Percentiles rank a stretch among this genome's conserved stretches.
Conservation (phyloP, 1,139 yeast species). For the Yamadazyma taylorii region DNA sequence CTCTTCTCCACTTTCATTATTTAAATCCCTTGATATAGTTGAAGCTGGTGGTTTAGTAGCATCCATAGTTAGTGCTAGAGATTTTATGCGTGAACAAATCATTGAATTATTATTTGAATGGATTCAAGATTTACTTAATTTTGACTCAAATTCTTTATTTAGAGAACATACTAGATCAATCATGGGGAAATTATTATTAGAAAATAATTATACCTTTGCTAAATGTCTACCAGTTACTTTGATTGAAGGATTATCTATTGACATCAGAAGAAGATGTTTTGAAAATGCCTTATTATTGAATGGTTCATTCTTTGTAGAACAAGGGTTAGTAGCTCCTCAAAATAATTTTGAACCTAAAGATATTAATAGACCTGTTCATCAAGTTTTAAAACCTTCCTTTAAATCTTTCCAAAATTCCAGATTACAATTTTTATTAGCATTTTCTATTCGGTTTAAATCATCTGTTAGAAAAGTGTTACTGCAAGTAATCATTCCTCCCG, state of each 20-base stretch:
- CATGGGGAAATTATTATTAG: conserved; percentile 31
- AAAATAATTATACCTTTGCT: conserved; percentile 26
- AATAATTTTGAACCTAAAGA: conserved; percentile 13
- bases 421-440: conserved; percentile 51
- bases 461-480: conserved; percentile 46
- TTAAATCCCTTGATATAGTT: conserved; percentile 30
- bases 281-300: conserved; percentile 33
- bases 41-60: conserved; percentile 57
- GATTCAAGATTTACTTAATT: conserved; percentile 43
- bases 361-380: conserved; percentile 16
- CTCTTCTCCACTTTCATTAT: conserved; percentile 18
- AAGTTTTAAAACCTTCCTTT: conserved; percentile 13
- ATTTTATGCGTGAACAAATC: conserved; percentile 48
- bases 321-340: conserved; percentile 20
- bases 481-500: conserved; percentile 50
- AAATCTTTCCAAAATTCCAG: conserved; percentile 35
- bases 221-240: conserved; percentile 27
- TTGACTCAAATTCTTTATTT: conserved; percentile 24
- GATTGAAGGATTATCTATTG: conserved; percentile 15
- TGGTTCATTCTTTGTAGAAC: conserved; percentile 24
- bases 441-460: conserved; percentile 60
- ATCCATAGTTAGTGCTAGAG: conserved; percentile 49
- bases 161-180: conserved; percentile 23
- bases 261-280: conserved; percentile 23
- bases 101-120: conserved; percentile 47